Percentiles rank a stretch among this genome's conserved stretches.
Conservation (phyloP, 495 filamentous ascomycete genomes). For the Hypomontagnella submonticulosa region DNA sequence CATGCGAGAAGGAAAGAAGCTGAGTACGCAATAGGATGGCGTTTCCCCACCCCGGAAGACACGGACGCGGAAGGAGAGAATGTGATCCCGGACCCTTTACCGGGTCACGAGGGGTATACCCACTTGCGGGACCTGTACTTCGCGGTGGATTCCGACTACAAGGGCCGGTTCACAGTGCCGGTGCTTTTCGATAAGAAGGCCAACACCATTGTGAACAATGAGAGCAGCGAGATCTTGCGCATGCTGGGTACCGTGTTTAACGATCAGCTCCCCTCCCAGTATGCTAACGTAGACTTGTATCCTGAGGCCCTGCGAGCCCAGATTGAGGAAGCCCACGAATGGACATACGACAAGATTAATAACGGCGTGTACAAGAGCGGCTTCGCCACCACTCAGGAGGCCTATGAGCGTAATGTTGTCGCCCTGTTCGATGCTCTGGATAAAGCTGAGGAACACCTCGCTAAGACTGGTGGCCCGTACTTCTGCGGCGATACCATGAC, state of each 20-base stretch:
- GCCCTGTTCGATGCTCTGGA: slow-evolving; percentile 79
- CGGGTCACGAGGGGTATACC: slow-evolving; percentile 66
- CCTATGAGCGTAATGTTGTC: slow-evolving; percentile 74
- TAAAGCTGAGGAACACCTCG: slow-evolving; percentile 73
- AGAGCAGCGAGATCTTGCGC: slow-evolving; percentile 82
- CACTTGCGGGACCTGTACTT: slow-evolving; percentile 76
- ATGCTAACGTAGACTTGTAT: slow-evolving; percentile 68
- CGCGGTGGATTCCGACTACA: slow-evolving; percentile 71
- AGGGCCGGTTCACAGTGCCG: slow-evolving; percentile 80
- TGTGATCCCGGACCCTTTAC: slow-evolving; percentile 69
- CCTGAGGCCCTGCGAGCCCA: slow-evolving; percentile 65
- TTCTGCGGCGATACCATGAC: slow-evolving; percentile 76
- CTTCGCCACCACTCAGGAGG: slow-evolving; percentile 72
- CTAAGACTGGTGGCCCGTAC: slow-evolving; percentile 62
- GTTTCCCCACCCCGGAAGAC: slow-evolving; percentile 74
- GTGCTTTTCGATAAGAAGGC: slow-evolving; percentile 79
- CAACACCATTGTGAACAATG: slow-evolving; percentile 81
- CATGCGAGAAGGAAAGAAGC: neutral
- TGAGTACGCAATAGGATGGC: slow-evolving; percentile 71
- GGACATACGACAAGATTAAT: slow-evolving; percentile 73
- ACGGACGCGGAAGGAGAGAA: slow-evolving; percentile 62
- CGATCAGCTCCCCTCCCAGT: slow-evolving; percentile 69
- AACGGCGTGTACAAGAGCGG: slow-evolving; percentile 61
- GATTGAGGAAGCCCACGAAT: slow-evolving; percentile 82
- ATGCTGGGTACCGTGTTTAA: slow-evolving; percentile 78